Evolutionary conservation across 805 yeast genomes (phyloP), one percentile per base, ranked within the genome.

Genomic region (Torulaspora maleeae): DNA sequence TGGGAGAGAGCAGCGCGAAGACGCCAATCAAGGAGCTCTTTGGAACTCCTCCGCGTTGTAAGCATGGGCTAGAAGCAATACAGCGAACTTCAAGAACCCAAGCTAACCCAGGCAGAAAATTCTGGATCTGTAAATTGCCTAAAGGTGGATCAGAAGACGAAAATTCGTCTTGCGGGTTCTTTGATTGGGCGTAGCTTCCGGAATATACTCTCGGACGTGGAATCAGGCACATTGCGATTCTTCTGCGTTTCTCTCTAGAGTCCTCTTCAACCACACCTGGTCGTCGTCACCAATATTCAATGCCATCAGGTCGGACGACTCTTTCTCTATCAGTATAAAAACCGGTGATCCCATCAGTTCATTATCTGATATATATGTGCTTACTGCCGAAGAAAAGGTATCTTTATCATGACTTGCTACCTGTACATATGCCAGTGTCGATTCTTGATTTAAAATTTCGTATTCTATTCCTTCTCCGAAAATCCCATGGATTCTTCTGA

Each of bases 101-200:
- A 3, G 59, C 64, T 20, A 75, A 74, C 46, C 71, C 66, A 30
- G 82, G 82, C 0, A 68, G 64, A 43, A 75, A 72, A 50, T 79
- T 79, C 51, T 79, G 82, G 82, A 68, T 75, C 17, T 79, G 83
- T 55, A 49, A 67, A 0, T 64, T 69, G 48, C 67, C 70, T 2
- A 53, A 60, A 51, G 71, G 71, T 16, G 52, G 50, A 20, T 48
- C 53, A 5, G 50, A 47, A 13, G 58, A 64, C 38, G 27, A 48
- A 7, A 68, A 65, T 10, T 66, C 60, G 39, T 71, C 70, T n/a
- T 78, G 83, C 59, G 78, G 75, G 1, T 77, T 61, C 53, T 78
- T 78, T 57, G 71, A 77, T 59, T 78, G 83, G 82, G 73, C 67
- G 10, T 65, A 38, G 49, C 9, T 10, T 15, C 9, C 22, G 20